phyloP scores from a whole-genome alignment of 2,329 filamentous ascomycete species.

The Monilinia fructigena region DNA sequence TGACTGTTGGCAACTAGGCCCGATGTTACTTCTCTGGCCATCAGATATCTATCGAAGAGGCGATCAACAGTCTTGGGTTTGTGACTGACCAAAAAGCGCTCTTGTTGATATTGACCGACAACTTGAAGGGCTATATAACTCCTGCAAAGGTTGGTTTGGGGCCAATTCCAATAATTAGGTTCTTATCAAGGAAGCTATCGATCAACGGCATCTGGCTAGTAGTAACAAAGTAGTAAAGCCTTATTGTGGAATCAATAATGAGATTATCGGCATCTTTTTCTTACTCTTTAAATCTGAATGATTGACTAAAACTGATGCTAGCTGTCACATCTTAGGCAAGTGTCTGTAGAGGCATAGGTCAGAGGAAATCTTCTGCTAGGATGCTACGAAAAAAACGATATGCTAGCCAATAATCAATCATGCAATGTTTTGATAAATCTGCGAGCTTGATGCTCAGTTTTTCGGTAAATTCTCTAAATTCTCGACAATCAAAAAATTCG shows the following conservation, averaged over 20 bases:
- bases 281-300: slow-evolving; percentile 13
- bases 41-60: slow-evolving; percentile 6
- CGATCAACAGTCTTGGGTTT: background rate
- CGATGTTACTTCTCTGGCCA: background rate
- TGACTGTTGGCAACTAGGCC: background rate
- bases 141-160: background rate
- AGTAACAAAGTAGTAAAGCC: slow-evolving; percentile 9
- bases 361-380: background rate
- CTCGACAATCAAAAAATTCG: slow-evolving; percentile 2
- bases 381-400: background rate
- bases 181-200: slow-evolving; percentile 7
- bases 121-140: background rate
- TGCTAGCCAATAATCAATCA: slow-evolving; percentile 16
- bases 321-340: slow-evolving; percentile 7
- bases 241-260: background rate
- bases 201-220: slow-evolving; percentile 19
- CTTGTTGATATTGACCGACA: slow-evolving; percentile 1
- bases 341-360: background rate
- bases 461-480: background rate
- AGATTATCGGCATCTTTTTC: slow-evolving; percentile 6
- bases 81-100: background rate
- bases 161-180: background rate
- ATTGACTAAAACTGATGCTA: slow-evolving; percentile 11
- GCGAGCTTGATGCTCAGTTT: slow-evolving; percentile 2
- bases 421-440: background rate